Percentiles rank a stretch among this genome's conserved stretches.
These are phyloP conservation scores for Magnaporthiopsis rhizophila DNA, from an alignment of 2,329 filamentous ascomycete genomes.

Conservation along the genomic window DNA sequence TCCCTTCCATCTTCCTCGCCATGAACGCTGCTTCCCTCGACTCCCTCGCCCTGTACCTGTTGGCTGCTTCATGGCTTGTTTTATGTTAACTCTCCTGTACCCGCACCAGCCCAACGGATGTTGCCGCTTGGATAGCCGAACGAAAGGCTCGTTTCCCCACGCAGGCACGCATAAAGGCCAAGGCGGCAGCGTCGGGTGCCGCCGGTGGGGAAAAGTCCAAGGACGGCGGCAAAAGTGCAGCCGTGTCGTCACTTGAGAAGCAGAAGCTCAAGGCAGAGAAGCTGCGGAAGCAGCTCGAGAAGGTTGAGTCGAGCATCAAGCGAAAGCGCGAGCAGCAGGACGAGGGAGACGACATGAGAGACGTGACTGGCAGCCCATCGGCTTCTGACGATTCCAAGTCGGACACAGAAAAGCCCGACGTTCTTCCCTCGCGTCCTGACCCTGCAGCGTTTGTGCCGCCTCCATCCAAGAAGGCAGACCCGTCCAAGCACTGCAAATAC, in stretches of 20 bases:
- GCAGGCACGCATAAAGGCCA: constrained; percentile 57
- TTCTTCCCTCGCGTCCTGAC: constrained; percentile 41
- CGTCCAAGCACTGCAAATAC: constrained; percentile 62
- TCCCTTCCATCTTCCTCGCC: not conserved
- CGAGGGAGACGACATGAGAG: constrained; percentile 58
- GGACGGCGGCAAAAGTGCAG: constrained; percentile 44
- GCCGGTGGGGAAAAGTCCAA: constrained; percentile 47
- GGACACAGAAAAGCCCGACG: constrained; percentile 50
- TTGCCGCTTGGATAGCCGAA: constrained; percentile 74
- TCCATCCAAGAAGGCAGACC: constrained; percentile 49
- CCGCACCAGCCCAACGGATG: constrained; percentile 51
- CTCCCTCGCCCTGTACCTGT: not conserved
- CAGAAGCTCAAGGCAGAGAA: constrained; percentile 50
- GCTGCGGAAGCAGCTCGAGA: constrained; percentile 56
- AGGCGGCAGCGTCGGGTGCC: constrained; percentile 39
- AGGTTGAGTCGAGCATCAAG: constrained; percentile 63
- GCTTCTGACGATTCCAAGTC: constrained; percentile 37
- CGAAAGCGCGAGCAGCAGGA: constrained; percentile 61
- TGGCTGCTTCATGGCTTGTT: not conserved
- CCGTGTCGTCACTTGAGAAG: constrained; percentile 42
- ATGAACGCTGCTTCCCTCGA: not conserved
- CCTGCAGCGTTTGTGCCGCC: constrained; percentile 26
- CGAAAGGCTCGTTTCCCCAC: constrained; percentile 77
- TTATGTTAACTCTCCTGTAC: not conserved
- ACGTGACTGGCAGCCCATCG: constrained; percentile 30